A percentile compares a stretch with the other conserved stretches of the same genome.
phyloP scores from a whole-genome alignment of 345 rosid species.

The Fremontodendron californicum region DNA sequence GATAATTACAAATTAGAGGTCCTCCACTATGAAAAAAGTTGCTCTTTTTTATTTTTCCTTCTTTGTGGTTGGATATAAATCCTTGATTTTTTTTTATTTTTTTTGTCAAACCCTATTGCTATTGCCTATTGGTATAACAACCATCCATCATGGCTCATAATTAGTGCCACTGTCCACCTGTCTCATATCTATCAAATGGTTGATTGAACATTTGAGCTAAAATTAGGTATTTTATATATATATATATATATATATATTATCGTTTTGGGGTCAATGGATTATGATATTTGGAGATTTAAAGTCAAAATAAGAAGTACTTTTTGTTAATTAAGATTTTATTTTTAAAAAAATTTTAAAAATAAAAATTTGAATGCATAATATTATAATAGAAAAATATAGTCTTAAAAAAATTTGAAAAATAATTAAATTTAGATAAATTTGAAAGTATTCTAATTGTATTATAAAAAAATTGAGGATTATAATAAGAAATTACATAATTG shows the following conservation, averaged over 20 bases:
- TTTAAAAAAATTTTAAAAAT: no score
- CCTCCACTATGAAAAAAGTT: neutral
- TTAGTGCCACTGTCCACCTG: constrained; percentile 8
- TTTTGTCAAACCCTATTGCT: neutral
- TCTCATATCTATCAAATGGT: neutral
- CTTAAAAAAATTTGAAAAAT: no score
- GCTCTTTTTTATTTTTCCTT: neutral
- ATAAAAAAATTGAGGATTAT: neutral
- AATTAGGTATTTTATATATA: no score
- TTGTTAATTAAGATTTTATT: no score
- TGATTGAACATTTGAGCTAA: neutral
- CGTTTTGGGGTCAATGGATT: neutral
- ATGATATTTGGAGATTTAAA: neutral
- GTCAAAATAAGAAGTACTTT: no score
- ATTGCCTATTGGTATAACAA: constrained; percentile 21
- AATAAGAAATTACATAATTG: no score
- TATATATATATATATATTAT: no score
- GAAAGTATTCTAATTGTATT: neutral
- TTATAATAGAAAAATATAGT: no score
- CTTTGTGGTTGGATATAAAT: neutral
- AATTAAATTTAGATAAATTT: neutral
- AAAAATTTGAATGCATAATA: no score
- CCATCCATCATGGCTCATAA: constrained; percentile 26
- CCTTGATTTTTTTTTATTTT: neutral
- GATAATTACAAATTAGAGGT: neutral